Evolutionary conservation across 2,329 filamentous ascomycete genomes (phyloP).

Genomic region (Pezicula carpinea): DNA sequence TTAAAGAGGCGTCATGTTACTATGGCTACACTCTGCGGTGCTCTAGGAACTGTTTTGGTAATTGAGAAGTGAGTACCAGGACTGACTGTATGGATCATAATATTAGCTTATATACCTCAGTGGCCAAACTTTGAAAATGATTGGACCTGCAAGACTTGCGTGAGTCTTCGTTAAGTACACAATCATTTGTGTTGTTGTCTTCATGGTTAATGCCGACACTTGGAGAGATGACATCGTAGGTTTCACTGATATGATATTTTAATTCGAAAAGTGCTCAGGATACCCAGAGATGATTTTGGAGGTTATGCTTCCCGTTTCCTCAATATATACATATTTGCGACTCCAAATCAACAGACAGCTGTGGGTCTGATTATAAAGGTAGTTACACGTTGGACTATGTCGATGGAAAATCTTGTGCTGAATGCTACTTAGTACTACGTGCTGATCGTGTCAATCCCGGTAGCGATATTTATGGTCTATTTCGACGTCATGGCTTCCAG

Average conservation of each 20-base stretch:
- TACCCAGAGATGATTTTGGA: conserved; percentile 43
- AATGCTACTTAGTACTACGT: not conserved
- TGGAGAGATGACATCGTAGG: conserved; percentile 53
- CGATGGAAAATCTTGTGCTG: not conserved
- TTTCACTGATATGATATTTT: conserved; percentile 65
- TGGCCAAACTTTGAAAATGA: conserved; percentile 16
- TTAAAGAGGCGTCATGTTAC: no score
- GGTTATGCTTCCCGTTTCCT: not conserved
- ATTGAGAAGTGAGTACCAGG: not conserved
- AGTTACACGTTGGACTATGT: not conserved
- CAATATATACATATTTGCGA: conserved; percentile 71
- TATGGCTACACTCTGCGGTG: not conserved
- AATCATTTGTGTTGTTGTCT: conserved; percentile 38
- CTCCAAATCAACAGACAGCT: conserved; percentile 76
- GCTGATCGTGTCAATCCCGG: not conserved
- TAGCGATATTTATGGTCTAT: not conserved
- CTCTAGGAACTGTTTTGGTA: not conserved
- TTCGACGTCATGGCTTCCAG: not conserved
- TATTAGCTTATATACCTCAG: not conserved
- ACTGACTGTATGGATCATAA: not conserved
- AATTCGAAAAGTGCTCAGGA: conserved; percentile 74
- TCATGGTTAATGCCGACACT: conserved; percentile 50
- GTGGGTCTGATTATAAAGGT: conserved; percentile 60
- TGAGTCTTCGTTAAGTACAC: conserved; percentile 25
- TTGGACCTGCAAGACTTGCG: conserved; percentile 33